Evolutionary conservation across 306 rosid species (phyloP), one percentile per base, ranked within the genome.

Genomic region (Vicia faba): DNA sequence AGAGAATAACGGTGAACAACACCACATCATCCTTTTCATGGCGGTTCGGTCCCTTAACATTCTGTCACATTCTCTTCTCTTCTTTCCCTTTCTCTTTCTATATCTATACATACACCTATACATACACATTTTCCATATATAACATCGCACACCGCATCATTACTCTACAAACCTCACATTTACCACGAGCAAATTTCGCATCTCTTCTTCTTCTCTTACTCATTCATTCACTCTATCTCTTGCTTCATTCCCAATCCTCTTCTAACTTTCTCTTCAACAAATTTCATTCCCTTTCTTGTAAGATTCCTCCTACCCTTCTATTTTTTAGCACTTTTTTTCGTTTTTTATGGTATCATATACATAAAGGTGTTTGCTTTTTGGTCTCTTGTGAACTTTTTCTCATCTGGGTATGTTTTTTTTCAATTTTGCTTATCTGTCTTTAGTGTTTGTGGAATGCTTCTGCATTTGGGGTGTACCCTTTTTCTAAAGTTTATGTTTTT

Each of bases 261-360:
- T 81, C 91, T 1, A 26, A 2, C 29, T 26, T 78, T 86, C 68
- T 87, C 95, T 83, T 88, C 64, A 72, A 80, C 85, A 74, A 76
- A 74, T 76, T 81, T 72, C 81, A 73, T 84, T 80, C 81, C 87
- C 75, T 84, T 74, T 82, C 88, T 57, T 78, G 82, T 85, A 90
- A 84, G 88, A 88, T 82, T 86, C 91, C 63, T 86, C 91, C 63
- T 23, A 25, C 64, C 59, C 36, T 31, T 8, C 55, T 48, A 16
- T 60, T 67, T 59, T 18, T 35, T 33, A 14, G 5, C 43, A 20
- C 66, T 58, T 70, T 51, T 67, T 39, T 72, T 7, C 9, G 8
- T 33, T 39, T 75, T 64, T 80, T 63, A 61, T 64, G 2, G 48
- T 68, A 36, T 66, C 60, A 61, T 11, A 63, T 38, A 41, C 20